Conservation (phyloP, 2,329 filamentous ascomycete species). For the Neospermospora avenae region DNA sequence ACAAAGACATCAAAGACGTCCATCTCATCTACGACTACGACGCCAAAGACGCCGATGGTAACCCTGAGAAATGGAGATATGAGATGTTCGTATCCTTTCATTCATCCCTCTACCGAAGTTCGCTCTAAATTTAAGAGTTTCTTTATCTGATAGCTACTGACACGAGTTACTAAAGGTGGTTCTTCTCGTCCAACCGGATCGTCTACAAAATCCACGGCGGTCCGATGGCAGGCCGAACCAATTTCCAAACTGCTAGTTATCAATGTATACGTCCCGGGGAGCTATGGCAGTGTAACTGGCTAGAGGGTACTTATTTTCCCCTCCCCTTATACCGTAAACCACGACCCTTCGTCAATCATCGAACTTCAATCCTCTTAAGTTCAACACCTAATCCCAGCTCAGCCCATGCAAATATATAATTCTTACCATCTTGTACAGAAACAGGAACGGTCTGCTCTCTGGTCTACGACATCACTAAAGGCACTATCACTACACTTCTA, state of each 20-base stretch:
- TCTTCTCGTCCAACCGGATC: conserved; percentile 50
- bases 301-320: conserved; percentile 38
- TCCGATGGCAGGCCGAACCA: conserved; percentile 53
- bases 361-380: too few relatives aligned
- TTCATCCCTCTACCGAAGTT: not conserved
- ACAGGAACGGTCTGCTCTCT: conserved; percentile 55
- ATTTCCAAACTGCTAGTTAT: conserved; percentile 52
- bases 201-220: conserved; percentile 59
- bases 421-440: conserved; percentile 36
- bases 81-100: conserved; percentile 45
- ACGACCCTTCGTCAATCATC: too few relatives aligned
- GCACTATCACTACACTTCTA: conserved; percentile 49
- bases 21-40: conserved; percentile 57
- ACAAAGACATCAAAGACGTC: conserved; percentile 49
- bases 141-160: not conserved
- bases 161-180: conserved; percentile 38
- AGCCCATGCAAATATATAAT: not conserved
- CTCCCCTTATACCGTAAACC: too few relatives aligned
- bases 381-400: too few relatives aligned
- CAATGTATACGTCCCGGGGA: conserved; percentile 56
- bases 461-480: conserved; percentile 51
- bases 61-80: conserved; percentile 57
- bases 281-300: conserved; percentile 58
- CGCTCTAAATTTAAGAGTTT: not conserved
- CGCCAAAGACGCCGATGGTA: conserved; percentile 44